A percentile compares a stretch with the other conserved stretches of the same genome.
Evolutionary conservation across 2,329 filamentous ascomycete species (phyloP).

Genomic region (Hypoxylon sp.): DNA sequence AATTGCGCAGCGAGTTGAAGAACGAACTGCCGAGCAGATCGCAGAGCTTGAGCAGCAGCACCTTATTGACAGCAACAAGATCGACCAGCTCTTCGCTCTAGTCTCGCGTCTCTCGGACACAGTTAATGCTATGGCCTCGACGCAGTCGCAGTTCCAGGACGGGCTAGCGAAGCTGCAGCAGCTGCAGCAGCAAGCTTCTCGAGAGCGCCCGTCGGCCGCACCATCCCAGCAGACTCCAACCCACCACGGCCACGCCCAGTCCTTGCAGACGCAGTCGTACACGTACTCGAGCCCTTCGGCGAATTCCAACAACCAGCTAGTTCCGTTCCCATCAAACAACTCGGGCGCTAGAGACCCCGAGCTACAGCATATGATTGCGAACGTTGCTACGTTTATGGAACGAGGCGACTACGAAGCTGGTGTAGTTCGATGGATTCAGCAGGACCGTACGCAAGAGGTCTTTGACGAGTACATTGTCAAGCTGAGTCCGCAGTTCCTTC

Average conservation of each 20-base stretch:
- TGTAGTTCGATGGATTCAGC: conserved; percentile 72
- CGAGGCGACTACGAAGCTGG: conserved; percentile 68
- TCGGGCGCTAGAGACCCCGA: conserved; percentile 61
- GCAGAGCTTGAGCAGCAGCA: conserved; percentile 60
- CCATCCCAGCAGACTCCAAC: conserved; percentile 27
- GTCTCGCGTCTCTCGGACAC: conserved; percentile 73
- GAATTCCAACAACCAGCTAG: conserved; percentile 48
- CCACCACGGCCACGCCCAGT: conserved; percentile 16
- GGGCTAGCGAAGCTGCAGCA: conserved; percentile 67
- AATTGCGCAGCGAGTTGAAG: conserved; percentile 73
- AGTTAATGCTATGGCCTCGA: conserved; percentile 72
- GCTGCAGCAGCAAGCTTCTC: conserved; percentile 59
- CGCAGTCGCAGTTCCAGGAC: conserved; percentile 73
- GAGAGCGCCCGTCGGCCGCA: conserved; percentile 48
- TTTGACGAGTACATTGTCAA: conserved; percentile 64
- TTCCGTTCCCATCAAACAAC: conserved; percentile 52
- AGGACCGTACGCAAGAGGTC: conserved; percentile 67
- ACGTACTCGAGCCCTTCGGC: conserved; percentile 43
- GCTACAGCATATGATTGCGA: conserved; percentile 61
- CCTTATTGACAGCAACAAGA: conserved; percentile 67
- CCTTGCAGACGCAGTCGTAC: conserved; percentile 27
- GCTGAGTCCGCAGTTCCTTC: conserved; percentile 61
- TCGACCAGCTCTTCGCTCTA: conserved; percentile 74
- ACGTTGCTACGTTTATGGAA: conserved; percentile 69
- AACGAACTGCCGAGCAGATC: conserved; percentile 61